Conservation (phyloP, 441 rosid species). For the Caryocar brasiliense region DNA sequence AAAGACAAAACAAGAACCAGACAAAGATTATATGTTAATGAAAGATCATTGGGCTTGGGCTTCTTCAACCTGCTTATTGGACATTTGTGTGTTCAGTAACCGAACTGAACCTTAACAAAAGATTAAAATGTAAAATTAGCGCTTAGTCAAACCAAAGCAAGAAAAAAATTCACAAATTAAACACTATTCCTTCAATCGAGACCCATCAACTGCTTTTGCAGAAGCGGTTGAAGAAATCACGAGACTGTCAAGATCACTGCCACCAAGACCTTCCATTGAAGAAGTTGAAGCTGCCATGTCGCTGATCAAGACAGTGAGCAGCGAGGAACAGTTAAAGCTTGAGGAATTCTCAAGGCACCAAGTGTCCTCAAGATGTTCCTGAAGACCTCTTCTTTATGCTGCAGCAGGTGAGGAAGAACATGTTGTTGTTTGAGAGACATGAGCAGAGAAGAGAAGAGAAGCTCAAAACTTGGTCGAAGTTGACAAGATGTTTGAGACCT, state of each 20-base stretch:
- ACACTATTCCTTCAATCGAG: no score
- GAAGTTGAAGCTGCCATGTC: constrained; percentile 54
- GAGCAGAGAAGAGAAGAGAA: constrained; percentile 47
- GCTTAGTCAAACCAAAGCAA: no score
- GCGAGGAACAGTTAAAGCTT: constrained; percentile 33
- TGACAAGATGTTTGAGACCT: constrained; percentile 33
- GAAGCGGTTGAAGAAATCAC: constrained; percentile 43
- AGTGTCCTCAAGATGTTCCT: constrained; percentile 31
- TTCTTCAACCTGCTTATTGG: no score
- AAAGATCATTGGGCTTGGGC: no score
- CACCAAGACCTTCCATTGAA: constrained; percentile 46
- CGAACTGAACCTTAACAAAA: no score
- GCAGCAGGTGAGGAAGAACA: constrained; percentile 26
- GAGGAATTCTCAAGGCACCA: constrained; percentile 33
- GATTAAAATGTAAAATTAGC: no score
- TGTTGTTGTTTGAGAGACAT: constrained; percentile 36
- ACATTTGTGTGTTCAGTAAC: no score
- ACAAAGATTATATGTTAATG: no score
- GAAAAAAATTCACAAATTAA: no score
- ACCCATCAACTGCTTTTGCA: constrained; percentile 29
- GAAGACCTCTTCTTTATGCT: constrained; percentile 35
- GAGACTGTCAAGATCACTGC: constrained; percentile 47
- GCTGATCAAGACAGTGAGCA: constrained; percentile 28
- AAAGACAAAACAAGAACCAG: no score
- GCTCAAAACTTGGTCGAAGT: constrained; percentile 39